Conservation (phyloP, 2,329 filamentous ascomycete genomes). For the Fusarium annulatum region DNA sequence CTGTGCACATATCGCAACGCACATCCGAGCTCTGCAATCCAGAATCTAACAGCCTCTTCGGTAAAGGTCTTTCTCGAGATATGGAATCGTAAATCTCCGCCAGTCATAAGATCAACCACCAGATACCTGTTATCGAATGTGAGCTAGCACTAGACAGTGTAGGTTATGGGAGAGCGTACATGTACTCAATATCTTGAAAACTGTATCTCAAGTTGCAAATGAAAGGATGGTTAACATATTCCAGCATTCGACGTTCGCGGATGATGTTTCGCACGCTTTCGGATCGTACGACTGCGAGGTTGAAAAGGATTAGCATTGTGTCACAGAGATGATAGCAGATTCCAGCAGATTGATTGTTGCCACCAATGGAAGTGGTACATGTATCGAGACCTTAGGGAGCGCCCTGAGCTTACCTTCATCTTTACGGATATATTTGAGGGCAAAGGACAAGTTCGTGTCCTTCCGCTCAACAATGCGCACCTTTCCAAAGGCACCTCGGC, state of each 20-base stretch:
- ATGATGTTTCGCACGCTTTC: slow-evolving; percentile 99
- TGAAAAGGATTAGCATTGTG: slow-evolving; percentile 38
- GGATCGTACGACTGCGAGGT: slow-evolving; percentile 83
- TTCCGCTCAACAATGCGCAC: slow-evolving; percentile 98
- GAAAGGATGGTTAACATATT: slow-evolving; percentile 97
- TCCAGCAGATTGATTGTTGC: neutral
- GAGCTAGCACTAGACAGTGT: slow-evolving; percentile 16
- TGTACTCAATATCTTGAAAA: slow-evolving; percentile 99
- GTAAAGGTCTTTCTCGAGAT: slow-evolving; percentile 98
- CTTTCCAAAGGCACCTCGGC: slow-evolving; percentile 98
- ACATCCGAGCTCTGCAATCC: slow-evolving; percentile 94
- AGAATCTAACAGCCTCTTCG: slow-evolving; percentile 95
- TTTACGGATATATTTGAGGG: slow-evolving; percentile 97
- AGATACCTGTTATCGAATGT: slow-evolving; percentile 75
- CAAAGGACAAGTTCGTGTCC: slow-evolving; percentile 92
- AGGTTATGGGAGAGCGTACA: slow-evolving; percentile 68
- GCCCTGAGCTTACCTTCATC: slow-evolving; percentile 81
- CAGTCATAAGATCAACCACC: slow-evolving; percentile 97
- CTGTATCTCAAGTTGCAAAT: slow-evolving; percentile 98
- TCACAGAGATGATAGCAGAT: slow-evolving; percentile 2
- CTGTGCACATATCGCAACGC: slow-evolving; percentile 87
- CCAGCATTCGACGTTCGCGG: slow-evolving; percentile 95
- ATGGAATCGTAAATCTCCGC: slow-evolving; percentile 95
- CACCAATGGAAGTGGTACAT: neutral
- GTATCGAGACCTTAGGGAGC: neutral